These are phyloP conservation scores for Rhodamnia argentea DNA, from an alignment of 345 rosid genomes.

Conservation along the genomic window DNA sequence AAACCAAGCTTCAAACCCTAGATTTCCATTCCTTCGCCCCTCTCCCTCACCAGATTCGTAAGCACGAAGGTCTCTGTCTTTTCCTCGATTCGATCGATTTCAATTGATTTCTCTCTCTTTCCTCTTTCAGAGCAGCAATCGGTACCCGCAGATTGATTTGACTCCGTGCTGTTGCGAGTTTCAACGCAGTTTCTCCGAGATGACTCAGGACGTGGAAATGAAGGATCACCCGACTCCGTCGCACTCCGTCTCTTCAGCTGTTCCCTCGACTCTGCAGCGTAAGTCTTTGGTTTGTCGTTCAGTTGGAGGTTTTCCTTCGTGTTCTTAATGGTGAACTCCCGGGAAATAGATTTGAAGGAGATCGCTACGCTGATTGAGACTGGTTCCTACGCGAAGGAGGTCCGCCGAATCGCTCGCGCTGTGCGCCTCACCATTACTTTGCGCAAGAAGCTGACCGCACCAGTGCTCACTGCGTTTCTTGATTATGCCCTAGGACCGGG, in stretches of 20 bases:
- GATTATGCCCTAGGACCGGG: slow-evolving; percentile 48
- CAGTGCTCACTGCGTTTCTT: slow-evolving; percentile 47
- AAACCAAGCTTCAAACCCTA: not conserved
- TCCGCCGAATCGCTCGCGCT: slow-evolving; percentile 61
- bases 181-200: slow-evolving; percentile 8
- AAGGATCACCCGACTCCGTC: slow-evolving; percentile 54
- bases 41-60: not conserved
- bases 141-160: not conserved
- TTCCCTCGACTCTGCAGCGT: slow-evolving; percentile 63
- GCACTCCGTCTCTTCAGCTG: slow-evolving; percentile 34
- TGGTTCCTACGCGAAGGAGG: slow-evolving; percentile 59
- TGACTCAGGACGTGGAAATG: slow-evolving; percentile 84
- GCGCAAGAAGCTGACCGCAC: slow-evolving; percentile 46
- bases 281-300: not conserved
- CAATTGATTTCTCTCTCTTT: not conserved
- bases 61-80: not conserved
- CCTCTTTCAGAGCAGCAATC: not conserved
- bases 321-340: not conserved
- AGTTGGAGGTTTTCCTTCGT: not conserved
- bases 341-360: slow-evolving; percentile 55
- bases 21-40: not conserved
- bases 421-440: slow-evolving; percentile 55
- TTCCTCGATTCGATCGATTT: not conserved
- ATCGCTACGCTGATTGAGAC: slow-evolving; percentile 59
- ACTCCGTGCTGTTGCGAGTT: not conserved